A percentile compares a stretch with the other conserved stretches of the same genome.
These are phyloP conservation scores for Nitzschia sp. DNA, from an alignment of 108 stramenopile genomes.

Conservation along the genomic window DNA sequence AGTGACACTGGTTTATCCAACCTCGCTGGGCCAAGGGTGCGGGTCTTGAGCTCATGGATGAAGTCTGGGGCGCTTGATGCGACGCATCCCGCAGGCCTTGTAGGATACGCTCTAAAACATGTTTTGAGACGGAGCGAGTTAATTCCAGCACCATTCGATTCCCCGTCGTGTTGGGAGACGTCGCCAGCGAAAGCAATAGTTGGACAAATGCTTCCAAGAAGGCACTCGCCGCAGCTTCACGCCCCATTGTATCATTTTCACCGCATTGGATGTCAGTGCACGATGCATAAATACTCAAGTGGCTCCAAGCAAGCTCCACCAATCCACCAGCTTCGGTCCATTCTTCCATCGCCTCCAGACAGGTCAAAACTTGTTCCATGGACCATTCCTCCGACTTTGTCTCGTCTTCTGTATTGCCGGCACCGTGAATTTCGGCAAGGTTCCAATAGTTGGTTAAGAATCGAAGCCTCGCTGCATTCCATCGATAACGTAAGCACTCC, in stretches of 20 bases:
- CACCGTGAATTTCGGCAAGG: background rate
- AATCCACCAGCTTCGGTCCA: constrained; percentile 16
- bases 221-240: constrained; percentile 20
- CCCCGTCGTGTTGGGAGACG: background rate
- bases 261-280: background rate
- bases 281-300: background rate
- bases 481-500: constrained; percentile 1
- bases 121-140: background rate
- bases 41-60: no score
- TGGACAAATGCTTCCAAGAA: constrained; percentile 18
- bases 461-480: constrained; percentile 14
- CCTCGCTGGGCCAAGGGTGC: constrained; percentile 31
- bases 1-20: constrained; percentile 64
- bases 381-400: constrained; percentile 3
- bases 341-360: constrained; percentile 13
- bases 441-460: constrained; percentile 12
- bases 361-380: constrained; percentile 21
- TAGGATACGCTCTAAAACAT: constrained; percentile 1
- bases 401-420: background rate
- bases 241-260: background rate
- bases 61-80: background rate
- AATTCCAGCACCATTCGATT: constrained; percentile 11
- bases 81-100: background rate
- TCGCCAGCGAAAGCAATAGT: background rate
- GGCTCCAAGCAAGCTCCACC: constrained; percentile 12